Conservation (phyloP, 2,329 filamentous ascomycete species). For the Madurella mycetomatis region DNA sequence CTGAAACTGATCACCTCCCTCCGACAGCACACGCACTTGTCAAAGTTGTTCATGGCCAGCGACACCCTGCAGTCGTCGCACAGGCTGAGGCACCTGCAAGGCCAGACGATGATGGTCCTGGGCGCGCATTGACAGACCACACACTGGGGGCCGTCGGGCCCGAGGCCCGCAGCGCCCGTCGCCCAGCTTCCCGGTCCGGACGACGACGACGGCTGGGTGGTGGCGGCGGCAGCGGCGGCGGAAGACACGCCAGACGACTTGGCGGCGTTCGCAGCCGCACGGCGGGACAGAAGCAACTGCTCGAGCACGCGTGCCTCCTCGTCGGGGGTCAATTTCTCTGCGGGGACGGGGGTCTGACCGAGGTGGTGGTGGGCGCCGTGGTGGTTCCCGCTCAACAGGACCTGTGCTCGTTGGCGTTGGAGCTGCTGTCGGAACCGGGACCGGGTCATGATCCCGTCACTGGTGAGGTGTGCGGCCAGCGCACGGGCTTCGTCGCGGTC, state of each 20-base stretch:
- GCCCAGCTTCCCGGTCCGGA: constrained; percentile 53
- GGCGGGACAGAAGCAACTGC: constrained; percentile 53
- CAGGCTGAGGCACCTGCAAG: constrained; percentile 87
- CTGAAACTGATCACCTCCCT: constrained; percentile 86
- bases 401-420: constrained; percentile 63
- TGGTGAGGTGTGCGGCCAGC: constrained; percentile 73
- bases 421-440: constrained; percentile 67
- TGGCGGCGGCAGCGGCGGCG: neutral
- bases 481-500: constrained; percentile 77
- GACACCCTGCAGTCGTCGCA: constrained; percentile 95
- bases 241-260: neutral
- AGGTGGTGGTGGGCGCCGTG: constrained; percentile 40
- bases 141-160: constrained; percentile 70
- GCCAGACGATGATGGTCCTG: constrained; percentile 90
- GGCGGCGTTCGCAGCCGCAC: constrained; percentile 29
- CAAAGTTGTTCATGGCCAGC: constrained; percentile 94
- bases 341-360: constrained; percentile 35
- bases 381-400: constrained; percentile 51
- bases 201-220: constrained; percentile 5
- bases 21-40: constrained; percentile 91
- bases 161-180: constrained; percentile 67
- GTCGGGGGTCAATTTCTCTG: constrained; percentile 43
- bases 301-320: constrained; percentile 60
- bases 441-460: constrained; percentile 71
- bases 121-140: constrained; percentile 89